A percentile compares a stretch with the other conserved stretches of the same genome.
phyloP scores from a whole-genome alignment of 352 stramenopile species.

The Phytopythium ostracodes region DNA sequence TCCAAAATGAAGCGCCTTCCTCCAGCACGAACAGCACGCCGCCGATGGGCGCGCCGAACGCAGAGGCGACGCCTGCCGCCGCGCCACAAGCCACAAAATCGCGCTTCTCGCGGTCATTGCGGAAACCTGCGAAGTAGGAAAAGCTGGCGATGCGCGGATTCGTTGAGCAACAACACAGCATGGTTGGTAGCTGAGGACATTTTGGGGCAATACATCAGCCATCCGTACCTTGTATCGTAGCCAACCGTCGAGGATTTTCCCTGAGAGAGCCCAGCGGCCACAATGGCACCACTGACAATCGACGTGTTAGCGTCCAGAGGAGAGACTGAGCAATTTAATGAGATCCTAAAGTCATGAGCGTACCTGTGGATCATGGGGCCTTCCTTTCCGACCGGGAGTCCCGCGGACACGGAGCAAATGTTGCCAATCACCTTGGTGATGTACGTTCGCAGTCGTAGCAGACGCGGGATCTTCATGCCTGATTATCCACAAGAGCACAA shows the following conservation, averaged over 20 bases:
- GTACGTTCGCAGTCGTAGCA: slow-evolving; percentile 75
- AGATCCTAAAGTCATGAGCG: background rate
- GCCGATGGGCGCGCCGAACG: slow-evolving; percentile 90
- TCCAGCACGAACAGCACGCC: slow-evolving; percentile 82
- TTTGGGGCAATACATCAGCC: background rate
- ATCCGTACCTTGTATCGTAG: slow-evolving; percentile 58
- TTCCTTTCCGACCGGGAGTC: slow-evolving; percentile 89
- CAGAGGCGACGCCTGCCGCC: slow-evolving; percentile 82
- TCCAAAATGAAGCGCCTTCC: slow-evolving; percentile 87
- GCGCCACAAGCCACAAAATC: slow-evolving; percentile 88
- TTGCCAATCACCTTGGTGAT: slow-evolving; percentile 88
- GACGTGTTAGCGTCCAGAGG: slow-evolving; percentile 11
- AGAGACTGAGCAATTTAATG: slow-evolving; percentile 13
- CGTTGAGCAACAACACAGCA: background rate
- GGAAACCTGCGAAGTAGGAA: slow-evolving; percentile 85
- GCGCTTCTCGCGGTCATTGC: slow-evolving; percentile 86
- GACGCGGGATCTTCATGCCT: slow-evolving; percentile 78
- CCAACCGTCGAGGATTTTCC: slow-evolving; percentile 70
- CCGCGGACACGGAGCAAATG: slow-evolving; percentile 78
- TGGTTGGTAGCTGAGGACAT: background rate
- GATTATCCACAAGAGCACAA: background rate
- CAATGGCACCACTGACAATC: slow-evolving; percentile 53
- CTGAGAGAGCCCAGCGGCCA: slow-evolving; percentile 71
- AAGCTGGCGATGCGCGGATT: slow-evolving; percentile 56
- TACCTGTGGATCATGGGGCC: slow-evolving; percentile 91